These are phyloP conservation scores for Domatiomyces globalis DNA, from an alignment of 2,329 filamentous ascomycete species.

Conservation along the genomic window DNA sequence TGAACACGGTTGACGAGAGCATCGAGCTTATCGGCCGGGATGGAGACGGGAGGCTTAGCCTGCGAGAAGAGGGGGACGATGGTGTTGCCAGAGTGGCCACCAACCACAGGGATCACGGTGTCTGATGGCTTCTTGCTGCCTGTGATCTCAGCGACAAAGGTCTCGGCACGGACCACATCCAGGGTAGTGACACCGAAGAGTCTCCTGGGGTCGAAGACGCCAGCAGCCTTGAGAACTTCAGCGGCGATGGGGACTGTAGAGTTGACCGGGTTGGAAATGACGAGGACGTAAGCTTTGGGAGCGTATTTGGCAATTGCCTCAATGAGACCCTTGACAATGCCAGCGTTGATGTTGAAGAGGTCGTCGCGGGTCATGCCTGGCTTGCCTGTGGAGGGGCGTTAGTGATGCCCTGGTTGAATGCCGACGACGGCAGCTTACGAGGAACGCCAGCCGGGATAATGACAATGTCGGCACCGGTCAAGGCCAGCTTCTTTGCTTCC, in stretches of 20 bases:
- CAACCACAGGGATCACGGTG: slow-evolving; percentile 79
- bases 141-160: slow-evolving; percentile 75
- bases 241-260: slow-evolving; percentile 95
- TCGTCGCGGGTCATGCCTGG: slow-evolving; percentile 99
- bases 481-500: slow-evolving; percentile 69
- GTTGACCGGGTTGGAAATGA: slow-evolving; percentile 99
- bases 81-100: slow-evolving; percentile 94
- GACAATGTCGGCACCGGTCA: slow-evolving; percentile 88
- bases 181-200: slow-evolving; percentile 98
- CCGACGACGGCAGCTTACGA: slow-evolving; percentile 44
- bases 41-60: slow-evolving; percentile 61
- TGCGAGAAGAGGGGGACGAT: slow-evolving; percentile 97
- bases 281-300: slow-evolving; percentile 85
- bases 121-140: slow-evolving; percentile 72
- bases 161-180: slow-evolving; percentile 95
- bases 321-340: slow-evolving; percentile 88
- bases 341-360: slow-evolving; percentile 98
- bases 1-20: slow-evolving; percentile 86
- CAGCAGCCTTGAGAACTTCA: slow-evolving; percentile 86
- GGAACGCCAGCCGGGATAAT: slow-evolving; percentile 97
- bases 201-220: slow-evolving; percentile 86
- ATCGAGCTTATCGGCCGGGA: slow-evolving; percentile 81
- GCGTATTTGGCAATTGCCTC: slow-evolving; percentile 74
- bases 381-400: slow-evolving; percentile 52
- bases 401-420: slow-evolving; percentile 10